Conservation (phyloP, 345 rosid species). For the Camelina laxa region DNA sequence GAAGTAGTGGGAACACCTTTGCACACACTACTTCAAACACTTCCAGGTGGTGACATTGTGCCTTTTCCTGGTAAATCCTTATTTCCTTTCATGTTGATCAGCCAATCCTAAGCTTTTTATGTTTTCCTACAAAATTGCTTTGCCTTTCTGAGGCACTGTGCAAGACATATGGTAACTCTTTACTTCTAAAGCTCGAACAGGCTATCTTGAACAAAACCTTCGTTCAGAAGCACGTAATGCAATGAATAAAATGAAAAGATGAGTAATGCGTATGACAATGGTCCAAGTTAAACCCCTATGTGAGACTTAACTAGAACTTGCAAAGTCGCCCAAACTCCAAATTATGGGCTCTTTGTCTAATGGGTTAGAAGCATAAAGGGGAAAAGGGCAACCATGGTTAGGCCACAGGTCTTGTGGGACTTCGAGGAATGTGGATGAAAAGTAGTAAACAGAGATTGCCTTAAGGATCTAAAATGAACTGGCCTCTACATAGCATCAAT, state of each 20-base stretch:
- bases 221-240: conserved; percentile 45
- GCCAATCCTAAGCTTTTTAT: conserved; percentile 68
- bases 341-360: conserved; percentile 49
- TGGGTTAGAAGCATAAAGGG: conserved; percentile 49
- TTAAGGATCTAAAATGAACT: conserved; percentile 32
- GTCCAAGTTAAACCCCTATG: conserved; percentile 59
- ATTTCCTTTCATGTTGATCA: conserved; percentile 52
- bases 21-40: conserved; percentile 39
- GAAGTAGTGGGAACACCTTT: conserved; percentile 59
- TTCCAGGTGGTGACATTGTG: conserved; percentile 49
- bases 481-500: conserved; percentile 62
- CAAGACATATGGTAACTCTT: conserved; percentile 43
- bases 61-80: conserved; percentile 61
- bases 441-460: conserved; percentile 41
- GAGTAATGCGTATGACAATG: conserved; percentile 41
- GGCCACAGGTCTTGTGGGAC: conserved; percentile 66
- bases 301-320: conserved; percentile 56
- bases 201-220: conserved; percentile 56
- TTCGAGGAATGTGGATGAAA: conserved; percentile 45
- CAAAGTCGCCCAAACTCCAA: conserved; percentile 54
- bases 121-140: conserved; percentile 47
- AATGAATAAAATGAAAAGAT: conserved; percentile 43
- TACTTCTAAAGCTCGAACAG: conserved; percentile 52
- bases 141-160: conserved; percentile 44
- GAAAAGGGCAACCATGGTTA: conserved; percentile 82